Conservation (phyloP, 202 grass and related monocot species). For the Alloteropsis angusta region DNA sequence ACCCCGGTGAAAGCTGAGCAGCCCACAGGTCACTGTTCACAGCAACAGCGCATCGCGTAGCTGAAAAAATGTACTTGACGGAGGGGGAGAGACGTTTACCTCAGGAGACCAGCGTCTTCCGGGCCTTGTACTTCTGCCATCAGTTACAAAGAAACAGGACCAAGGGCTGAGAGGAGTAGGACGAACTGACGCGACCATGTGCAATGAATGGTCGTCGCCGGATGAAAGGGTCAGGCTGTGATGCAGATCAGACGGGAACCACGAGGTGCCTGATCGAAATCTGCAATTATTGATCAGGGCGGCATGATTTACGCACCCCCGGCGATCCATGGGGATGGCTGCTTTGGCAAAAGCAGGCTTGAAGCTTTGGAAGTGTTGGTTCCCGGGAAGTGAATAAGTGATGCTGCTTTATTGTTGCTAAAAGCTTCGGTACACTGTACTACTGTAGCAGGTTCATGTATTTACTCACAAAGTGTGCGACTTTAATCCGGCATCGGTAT, state of each 20-base stretch:
- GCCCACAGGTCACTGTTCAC: not conserved
- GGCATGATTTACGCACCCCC: constrained; percentile 17
- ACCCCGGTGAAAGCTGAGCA: not conserved
- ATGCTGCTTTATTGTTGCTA: constrained; percentile 15
- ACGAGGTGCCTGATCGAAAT: constrained; percentile 10
- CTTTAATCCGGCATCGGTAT: not conserved
- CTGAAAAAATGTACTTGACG: constrained; percentile 7
- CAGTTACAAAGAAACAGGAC: constrained; percentile 14
- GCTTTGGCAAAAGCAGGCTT: constrained; percentile 21
- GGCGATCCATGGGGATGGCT: constrained; percentile 1
- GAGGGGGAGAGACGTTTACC: constrained; percentile 2
- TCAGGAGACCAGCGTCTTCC: not conserved
- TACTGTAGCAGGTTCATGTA: not conserved
- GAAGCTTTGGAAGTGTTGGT: not conserved
- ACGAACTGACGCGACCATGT: constrained; percentile 23
- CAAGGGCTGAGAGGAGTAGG: not conserved
- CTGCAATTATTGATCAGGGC: constrained; percentile 33
- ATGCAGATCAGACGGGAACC: constrained; percentile 25
- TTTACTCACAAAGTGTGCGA: constrained; percentile 2
- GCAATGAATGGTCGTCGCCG: constrained; percentile 32
- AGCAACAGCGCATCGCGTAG: not conserved
- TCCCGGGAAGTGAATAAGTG: constrained; percentile 3
- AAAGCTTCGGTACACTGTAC: constrained; percentile 2
- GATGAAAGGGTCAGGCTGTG: constrained; percentile 20
- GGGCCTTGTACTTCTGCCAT: constrained; percentile 21